These are phyloP conservation scores for Cadophora sp. DNA, from an alignment of 2,329 filamentous ascomycete species.

Conservation along the genomic window DNA sequence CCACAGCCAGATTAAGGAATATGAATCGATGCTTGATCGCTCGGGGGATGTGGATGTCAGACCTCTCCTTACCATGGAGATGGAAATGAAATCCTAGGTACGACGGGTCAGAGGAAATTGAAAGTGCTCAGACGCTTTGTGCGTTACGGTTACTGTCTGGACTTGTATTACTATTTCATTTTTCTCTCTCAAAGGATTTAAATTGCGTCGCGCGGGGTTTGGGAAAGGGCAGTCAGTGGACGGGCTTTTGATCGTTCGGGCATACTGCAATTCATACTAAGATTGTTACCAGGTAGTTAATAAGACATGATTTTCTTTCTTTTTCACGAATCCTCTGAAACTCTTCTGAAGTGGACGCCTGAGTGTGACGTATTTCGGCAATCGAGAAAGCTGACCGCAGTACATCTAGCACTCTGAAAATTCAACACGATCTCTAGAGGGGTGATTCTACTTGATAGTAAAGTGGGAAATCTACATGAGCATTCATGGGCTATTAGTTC, in stretches of 20 bases:
- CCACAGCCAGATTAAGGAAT: slow-evolving; percentile 8
- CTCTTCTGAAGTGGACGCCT: background rate
- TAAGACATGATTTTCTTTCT: background rate
- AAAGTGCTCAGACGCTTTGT: background rate
- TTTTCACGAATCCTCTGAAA: background rate
- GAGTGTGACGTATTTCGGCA: too few species aligned
- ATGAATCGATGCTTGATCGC: slow-evolving; percentile 11
- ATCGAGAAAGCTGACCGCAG: too few species aligned
- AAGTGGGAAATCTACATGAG: too few species aligned
- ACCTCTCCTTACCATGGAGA: background rate
- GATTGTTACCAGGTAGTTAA: slow-evolving; percentile 5
- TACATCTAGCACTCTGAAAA: too few species aligned
- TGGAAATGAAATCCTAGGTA: background rate
- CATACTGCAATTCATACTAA: background rate
- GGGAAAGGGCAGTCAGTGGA: background rate
- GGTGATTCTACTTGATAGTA: too few species aligned
- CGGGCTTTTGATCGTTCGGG: background rate
- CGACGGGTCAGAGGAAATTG: background rate
- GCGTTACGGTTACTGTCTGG: background rate
- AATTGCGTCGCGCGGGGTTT: background rate
- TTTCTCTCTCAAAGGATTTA: background rate
- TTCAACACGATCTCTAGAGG: too few species aligned
- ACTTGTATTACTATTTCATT: slow-evolving; percentile 1
- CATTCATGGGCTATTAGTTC: too few species aligned
- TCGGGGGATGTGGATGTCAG: background rate